Evolutionary conservation across 768 basidiomycete genomes (phyloP), one percentile per base, ranked within the genome.

Genomic region (Xerocomus spinulosus): DNA sequence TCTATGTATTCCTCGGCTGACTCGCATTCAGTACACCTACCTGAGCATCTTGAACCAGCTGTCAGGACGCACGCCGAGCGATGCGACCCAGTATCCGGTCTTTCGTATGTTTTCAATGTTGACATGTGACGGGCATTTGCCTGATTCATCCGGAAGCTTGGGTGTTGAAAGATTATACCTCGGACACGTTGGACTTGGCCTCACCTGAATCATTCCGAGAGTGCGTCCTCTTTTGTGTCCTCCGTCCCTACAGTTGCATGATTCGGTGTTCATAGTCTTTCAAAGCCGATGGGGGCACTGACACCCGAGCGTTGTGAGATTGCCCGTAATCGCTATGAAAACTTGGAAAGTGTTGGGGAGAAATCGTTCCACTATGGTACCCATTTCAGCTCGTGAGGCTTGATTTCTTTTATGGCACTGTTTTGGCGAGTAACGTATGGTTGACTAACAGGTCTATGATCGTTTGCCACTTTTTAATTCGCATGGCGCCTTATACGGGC

Each of bases 41-140:
- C 68, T 95, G 42, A 85, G 87, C 51, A 81, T 96, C 46, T 70
- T 96, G 46, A 96, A 96, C 57, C 92, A 95, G 63, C 78, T 90
- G 18, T 94, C 93, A 3, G 92, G 93, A 35, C 79, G 93, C 18
- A 96, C 93, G 3, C 92, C 92, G 1, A 92, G 86, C 59, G 93
- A 96, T 70, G 91, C 93, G 9, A 95, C 94, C 0, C 92, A 94
- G 56, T 96, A 93, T 67, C 93, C 92, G 0, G 81, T 95, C 8
- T 93, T 91, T 54, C 89, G 88, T 90, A 57, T 42, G 86, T 57
- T 29, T 37, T 45, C 20, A 8, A 10, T 34, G 10, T 33, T 44
- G 15, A 35, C 21, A 3, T 21, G 2, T 20, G 17, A 10, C 2
- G 2, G 9, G 8, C 1, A 4, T 41, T 14, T 20, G 14, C 7